phyloP scores from a whole-genome alignment of 257 asterid species.

The Sherardia arvensis region DNA sequence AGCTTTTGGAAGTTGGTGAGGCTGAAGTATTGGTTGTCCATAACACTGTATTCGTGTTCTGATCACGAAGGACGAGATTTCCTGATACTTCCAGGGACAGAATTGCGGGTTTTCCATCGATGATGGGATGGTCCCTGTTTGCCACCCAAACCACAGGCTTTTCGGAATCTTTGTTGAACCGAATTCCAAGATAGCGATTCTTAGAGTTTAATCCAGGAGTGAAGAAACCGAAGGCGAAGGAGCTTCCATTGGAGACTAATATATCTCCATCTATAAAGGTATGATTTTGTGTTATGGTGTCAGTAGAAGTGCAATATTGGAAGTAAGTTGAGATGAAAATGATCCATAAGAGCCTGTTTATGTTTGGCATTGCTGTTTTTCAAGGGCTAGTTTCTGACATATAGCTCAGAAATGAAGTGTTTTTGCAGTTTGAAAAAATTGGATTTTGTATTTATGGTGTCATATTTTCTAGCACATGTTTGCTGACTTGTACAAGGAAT shows the following conservation, averaged over 20 bases:
- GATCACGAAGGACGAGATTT: slow-evolving; percentile 26
- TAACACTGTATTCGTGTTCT: background rate
- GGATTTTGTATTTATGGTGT: background rate
- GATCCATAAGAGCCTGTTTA: background rate
- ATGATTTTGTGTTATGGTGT: slow-evolving; percentile 19
- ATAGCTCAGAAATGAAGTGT: background rate
- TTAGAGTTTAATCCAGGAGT: slow-evolving; percentile 26
- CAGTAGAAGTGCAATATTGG: slow-evolving; percentile 13
- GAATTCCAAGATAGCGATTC: slow-evolving; percentile 21
- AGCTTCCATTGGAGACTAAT: slow-evolving; percentile 9
- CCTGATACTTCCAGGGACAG: slow-evolving; percentile 25
- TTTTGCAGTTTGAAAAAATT: background rate
- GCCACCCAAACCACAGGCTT: slow-evolving; percentile 36
- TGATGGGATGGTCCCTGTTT: slow-evolving; percentile 20
- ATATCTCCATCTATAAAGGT: slow-evolving; percentile 18
- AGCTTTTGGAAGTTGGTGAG: background rate
- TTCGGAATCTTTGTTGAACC: slow-evolving; percentile 25
- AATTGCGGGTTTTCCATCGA: slow-evolving; percentile 12
- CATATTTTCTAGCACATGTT: background rate
- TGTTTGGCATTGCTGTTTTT: slow-evolving; percentile 9
- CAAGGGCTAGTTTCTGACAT: background rate
- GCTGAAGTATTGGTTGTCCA: slow-evolving; percentile 29
- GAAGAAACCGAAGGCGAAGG: slow-evolving; percentile 26
- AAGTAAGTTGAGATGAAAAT: slow-evolving; percentile 9
- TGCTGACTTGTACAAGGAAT: background rate